phyloP scores from a whole-genome alignment of 768 basidiomycete genomes.

The Zangia roseola region DNA sequence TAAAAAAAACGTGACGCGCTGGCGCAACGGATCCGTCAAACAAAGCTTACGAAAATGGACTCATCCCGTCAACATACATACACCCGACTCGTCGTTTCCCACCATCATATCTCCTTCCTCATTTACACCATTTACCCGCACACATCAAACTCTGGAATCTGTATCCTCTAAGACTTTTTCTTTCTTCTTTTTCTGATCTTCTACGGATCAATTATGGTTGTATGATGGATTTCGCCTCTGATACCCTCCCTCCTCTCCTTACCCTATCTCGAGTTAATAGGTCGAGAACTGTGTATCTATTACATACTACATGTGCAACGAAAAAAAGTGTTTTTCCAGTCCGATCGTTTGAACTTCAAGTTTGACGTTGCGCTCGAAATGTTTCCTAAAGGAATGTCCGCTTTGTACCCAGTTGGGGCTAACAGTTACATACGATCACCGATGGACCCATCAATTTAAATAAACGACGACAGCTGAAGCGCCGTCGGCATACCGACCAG shows the following conservation, averaged over 20 bases:
- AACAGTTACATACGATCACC: constrained; percentile 1
- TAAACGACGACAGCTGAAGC: too few species aligned
- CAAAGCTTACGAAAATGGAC: constrained; percentile 17
- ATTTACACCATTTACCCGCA: constrained; percentile 18
- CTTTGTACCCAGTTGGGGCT: not conserved
- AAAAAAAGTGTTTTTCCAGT: constrained; percentile 4
- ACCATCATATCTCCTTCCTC: constrained; percentile 22
- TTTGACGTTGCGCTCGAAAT: not conserved
- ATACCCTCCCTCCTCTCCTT: constrained; percentile 23
- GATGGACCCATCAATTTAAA: too few species aligned
- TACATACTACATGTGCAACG: constrained; percentile 15
- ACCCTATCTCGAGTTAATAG: constrained; percentile 31
- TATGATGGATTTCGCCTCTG: constrained; percentile 17
- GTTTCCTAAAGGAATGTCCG: not conserved
- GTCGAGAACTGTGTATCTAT: constrained; percentile 30
- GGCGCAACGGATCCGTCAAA: constrained; percentile 16
- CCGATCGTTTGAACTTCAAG: too few species aligned
- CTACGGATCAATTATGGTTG: constrained; percentile 20
- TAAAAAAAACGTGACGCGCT: constrained; percentile 24
- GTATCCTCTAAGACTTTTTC: constrained; percentile 25
- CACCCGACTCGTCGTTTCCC: constrained; percentile 12
- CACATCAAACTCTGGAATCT: constrained; percentile 21
- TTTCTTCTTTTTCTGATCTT: not conserved
- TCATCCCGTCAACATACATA: constrained; percentile 14
- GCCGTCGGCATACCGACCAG: constrained; percentile 9